These are phyloP conservation scores for Symbiodinium natans DNA, from an alignment of 73 alveolate genomes.

Conservation along the genomic window DNA sequence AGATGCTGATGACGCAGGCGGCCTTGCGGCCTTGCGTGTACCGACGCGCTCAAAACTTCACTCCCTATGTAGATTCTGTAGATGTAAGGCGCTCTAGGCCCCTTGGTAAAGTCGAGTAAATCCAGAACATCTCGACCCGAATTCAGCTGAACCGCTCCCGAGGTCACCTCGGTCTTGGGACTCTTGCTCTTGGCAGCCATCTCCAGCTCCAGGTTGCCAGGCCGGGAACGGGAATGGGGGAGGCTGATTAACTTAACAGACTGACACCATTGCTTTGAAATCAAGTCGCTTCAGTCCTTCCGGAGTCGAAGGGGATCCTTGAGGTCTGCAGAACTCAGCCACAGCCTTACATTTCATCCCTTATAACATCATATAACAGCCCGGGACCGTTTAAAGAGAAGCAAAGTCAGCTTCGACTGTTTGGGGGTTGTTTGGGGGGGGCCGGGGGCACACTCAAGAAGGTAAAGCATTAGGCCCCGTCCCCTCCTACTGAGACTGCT, in stretches of 20 bases:
- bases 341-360: neutral
- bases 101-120: too few species aligned
- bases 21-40: too few species aligned
- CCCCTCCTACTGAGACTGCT: too few species aligned
- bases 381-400: neutral
- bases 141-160: too few species aligned
- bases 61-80: too few species aligned
- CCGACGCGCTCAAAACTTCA: too few species aligned
- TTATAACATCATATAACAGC: neutral
- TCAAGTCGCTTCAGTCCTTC: neutral
- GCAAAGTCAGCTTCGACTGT: neutral
- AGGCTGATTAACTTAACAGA: too few species aligned
- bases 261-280: too few species aligned
- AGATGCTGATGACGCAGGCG: constrained; percentile 52
- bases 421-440: neutral
- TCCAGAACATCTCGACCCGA: too few species aligned
- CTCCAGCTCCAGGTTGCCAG: constrained; percentile 53
- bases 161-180: constrained; percentile 33
- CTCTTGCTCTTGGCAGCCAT: neutral
- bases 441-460: too few species aligned
- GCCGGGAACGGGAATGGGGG: neutral
- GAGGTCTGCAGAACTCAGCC: neutral
- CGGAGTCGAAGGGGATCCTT: neutral
- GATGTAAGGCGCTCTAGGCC: too few species aligned
- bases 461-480: too few species aligned